phyloP scores from a whole-genome alignment of 495 filamentous ascomycete genomes.

The Aspergillus kassunensis region DNA sequence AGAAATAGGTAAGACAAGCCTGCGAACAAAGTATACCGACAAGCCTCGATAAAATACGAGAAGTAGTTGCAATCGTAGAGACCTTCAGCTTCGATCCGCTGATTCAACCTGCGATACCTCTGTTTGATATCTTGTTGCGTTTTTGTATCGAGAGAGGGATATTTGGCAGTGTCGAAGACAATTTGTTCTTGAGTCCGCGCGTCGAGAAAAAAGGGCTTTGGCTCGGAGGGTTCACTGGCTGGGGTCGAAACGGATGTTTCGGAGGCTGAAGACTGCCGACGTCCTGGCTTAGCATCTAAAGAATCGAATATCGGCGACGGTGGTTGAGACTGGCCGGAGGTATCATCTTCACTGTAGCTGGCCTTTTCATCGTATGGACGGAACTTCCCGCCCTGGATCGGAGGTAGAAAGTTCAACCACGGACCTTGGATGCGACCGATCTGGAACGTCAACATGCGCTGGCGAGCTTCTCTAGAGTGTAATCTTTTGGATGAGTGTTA shows the following conservation, averaged over 20 bases:
- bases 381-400: constrained; percentile 89
- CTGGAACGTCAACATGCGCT: constrained; percentile 75
- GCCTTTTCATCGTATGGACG: constrained; percentile 48
- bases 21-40: constrained; percentile 74
- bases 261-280: constrained; percentile 29
- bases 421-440: constrained; percentile 78
- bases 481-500: constrained; percentile 49
- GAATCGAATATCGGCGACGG: constrained; percentile 67
- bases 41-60: constrained; percentile 70
- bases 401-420: constrained; percentile 88
- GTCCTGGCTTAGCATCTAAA: constrained; percentile 33
- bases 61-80: constrained; percentile 85
- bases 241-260: constrained; percentile 35
- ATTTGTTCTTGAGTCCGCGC: constrained; percentile 71
- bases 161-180: constrained; percentile 70
- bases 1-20: constrained; percentile 61
- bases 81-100: constrained; percentile 66
- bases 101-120: constrained; percentile 73
- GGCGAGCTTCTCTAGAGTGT: constrained; percentile 73
- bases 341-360: constrained; percentile 23
- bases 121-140: constrained; percentile 75
- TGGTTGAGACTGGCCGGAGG: constrained; percentile 42
- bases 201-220: constrained; percentile 64
- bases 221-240: constrained; percentile 20
- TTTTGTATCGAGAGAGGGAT: constrained; percentile 69